Evolutionary conservation across 495 filamentous ascomycete species (phyloP).

Genomic region (Penicillium samsonianum): DNA sequence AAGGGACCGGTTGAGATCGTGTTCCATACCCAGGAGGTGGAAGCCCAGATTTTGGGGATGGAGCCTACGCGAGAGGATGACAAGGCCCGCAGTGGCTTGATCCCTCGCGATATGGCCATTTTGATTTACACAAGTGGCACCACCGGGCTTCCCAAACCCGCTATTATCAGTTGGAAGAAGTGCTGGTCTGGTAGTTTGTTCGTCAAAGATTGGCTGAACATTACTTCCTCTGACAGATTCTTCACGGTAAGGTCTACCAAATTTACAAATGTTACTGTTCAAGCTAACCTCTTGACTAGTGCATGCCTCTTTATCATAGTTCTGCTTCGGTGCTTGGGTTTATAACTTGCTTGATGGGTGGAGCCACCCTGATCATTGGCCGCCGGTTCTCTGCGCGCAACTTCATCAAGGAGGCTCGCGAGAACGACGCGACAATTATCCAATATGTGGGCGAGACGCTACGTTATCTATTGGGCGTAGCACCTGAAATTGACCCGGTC

Average conservation of each 20-base stretch:
- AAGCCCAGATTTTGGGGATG: constrained; percentile 58
- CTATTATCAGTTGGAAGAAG: constrained; percentile 81
- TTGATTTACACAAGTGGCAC: constrained; percentile 89
- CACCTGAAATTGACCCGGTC: constrained; percentile 59
- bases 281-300: constrained; percentile 43
- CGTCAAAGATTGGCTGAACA: constrained; percentile 54
- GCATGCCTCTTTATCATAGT: constrained; percentile 94
- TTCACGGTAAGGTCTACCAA: constrained; percentile 64
- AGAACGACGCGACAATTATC: constrained; percentile 73
- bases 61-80: constrained; percentile 66
- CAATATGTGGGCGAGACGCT: constrained; percentile 97
- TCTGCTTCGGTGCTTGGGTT: constrained; percentile 77
- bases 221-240: constrained; percentile 64
- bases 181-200: constrained; percentile 54
- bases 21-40: constrained; percentile 63
- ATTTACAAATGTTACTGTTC: no score
- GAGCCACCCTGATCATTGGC: constrained; percentile 69
- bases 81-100: constrained; percentile 52
- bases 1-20: constrained; percentile 59
- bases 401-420: constrained; percentile 80
- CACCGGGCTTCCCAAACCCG: constrained; percentile 89
- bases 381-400: constrained; percentile 78
- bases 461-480: constrained; percentile 79
- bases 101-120: constrained; percentile 61
- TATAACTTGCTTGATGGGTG: constrained; percentile 54